Conservation (phyloP, 1,284 basidiomycete genomes). For the Erythrobasidium hasegawianum region DNA sequence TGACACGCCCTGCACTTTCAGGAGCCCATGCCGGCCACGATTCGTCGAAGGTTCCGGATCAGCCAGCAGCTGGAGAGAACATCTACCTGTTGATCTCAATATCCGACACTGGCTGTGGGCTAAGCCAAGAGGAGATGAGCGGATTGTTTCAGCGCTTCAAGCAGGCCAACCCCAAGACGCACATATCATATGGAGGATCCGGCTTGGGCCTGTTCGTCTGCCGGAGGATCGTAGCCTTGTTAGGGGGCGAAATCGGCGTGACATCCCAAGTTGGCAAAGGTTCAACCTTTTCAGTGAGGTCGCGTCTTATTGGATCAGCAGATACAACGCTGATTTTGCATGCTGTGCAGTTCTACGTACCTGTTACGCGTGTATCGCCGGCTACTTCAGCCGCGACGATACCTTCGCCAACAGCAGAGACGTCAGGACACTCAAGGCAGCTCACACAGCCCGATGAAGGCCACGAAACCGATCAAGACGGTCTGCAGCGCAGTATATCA, state of each 20-base stretch:
- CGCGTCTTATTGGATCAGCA: background rate
- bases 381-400: no score
- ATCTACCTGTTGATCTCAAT: constrained; percentile 7
- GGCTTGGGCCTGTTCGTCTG: constrained; percentile 40
- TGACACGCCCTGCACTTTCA: background rate
- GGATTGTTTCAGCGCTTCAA: constrained; percentile 32
- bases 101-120: constrained; percentile 37
- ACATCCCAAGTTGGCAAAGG: constrained; percentile 39
- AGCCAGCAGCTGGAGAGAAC: background rate
- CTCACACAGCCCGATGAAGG: no score
- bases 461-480: no score
- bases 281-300: constrained; percentile 38
- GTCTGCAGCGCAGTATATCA: constrained; percentile 9
- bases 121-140: constrained; percentile 35
- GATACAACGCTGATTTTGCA: no score
- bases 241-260: constrained; percentile 40
- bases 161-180: constrained; percentile 34
- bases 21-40: background rate
- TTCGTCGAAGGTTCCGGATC: background rate
- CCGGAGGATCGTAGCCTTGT: constrained; percentile 35
- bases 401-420: no score
- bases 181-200: constrained; percentile 37
- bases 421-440: no score
- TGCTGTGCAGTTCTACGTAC: no score
- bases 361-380: no score